These are phyloP conservation scores for Aspergillus egyptiacus DNA, from an alignment of 495 filamentous ascomycete genomes.

Conservation along the genomic window DNA sequence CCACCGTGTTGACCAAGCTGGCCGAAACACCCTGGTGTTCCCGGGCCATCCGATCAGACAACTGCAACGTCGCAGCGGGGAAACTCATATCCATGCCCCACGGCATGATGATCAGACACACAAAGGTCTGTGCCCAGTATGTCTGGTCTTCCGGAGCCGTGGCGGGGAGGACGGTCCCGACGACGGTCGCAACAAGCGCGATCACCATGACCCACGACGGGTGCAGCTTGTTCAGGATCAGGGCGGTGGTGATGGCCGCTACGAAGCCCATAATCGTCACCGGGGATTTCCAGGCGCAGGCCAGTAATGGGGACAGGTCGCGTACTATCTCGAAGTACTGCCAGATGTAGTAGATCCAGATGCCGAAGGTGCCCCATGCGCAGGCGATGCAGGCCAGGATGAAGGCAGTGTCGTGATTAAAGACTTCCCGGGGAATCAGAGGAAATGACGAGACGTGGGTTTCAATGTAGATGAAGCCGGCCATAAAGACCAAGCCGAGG, in stretches of 20 bases:
- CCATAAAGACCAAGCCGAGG: constrained; percentile 27
- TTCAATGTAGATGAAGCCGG: constrained; percentile 33
- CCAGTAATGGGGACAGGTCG: constrained; percentile 39
- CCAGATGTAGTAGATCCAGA: constrained; percentile 52
- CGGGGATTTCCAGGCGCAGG: constrained; percentile 42
- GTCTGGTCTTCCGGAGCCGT: constrained; percentile 44
- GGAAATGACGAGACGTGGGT: constrained; percentile 23
- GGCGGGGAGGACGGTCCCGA: constrained; percentile 40
- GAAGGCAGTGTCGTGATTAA: constrained; percentile 27
- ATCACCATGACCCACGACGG: constrained; percentile 46
- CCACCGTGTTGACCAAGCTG: constrained; percentile 51
- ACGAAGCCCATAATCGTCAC: constrained; percentile 41
- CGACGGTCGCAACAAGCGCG: constrained; percentile 43
- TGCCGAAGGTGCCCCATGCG: constrained; percentile 41
- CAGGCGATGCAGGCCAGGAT: constrained; percentile 31
- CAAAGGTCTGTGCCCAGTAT: constrained; percentile 58
- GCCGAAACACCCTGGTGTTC: constrained; percentile 60
- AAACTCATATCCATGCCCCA: constrained; percentile 61
- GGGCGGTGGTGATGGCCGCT: constrained; percentile 45
- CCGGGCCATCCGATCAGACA: constrained; percentile 49
- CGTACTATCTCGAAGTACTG: constrained; percentile 49
- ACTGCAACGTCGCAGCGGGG: constrained; percentile 52
- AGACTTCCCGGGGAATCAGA: constrained; percentile 32
- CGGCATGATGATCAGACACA: constrained; percentile 49
- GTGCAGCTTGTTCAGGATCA: constrained; percentile 33